Evolutionary conservation across 2,329 filamentous ascomycete species (phyloP).

Genomic region (Delphinella strobiligena): DNA sequence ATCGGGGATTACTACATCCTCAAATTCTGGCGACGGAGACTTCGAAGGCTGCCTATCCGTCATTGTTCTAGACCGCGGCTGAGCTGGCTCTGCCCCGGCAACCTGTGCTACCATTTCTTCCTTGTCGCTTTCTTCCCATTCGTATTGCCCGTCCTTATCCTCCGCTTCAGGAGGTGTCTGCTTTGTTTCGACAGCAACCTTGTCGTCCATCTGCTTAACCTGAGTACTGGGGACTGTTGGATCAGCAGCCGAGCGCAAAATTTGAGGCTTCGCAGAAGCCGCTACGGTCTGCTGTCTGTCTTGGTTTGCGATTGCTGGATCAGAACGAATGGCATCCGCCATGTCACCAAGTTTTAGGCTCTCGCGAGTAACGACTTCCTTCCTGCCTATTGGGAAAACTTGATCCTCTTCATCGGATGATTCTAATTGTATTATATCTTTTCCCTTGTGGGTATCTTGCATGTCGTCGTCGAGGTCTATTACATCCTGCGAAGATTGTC

Average conservation of each 20-base stretch:
- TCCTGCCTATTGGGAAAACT: background rate
- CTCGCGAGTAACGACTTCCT: constrained; percentile 5
- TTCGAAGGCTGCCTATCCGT: constrained; percentile 8
- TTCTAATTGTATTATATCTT: constrained; percentile 32
- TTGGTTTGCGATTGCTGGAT: background rate
- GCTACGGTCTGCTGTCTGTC: too few species aligned
- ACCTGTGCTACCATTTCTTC: constrained; percentile 11
- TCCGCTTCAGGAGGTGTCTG: constrained; percentile 5
- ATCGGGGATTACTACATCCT: constrained; percentile 34
- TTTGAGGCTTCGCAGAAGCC: too few species aligned
- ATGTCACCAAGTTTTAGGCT: constrained; percentile 30
- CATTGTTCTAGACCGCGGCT: constrained; percentile 7
- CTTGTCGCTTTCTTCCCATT: constrained; percentile 45
- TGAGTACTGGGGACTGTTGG: too few species aligned
- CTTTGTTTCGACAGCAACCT: too few species aligned
- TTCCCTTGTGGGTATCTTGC: constrained; percentile 29
- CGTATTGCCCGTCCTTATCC: constrained; percentile 24
- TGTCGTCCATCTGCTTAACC: too few species aligned
- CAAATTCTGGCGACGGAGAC: constrained; percentile 31
- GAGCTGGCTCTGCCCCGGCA: constrained; percentile 11
- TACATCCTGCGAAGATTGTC: constrained; percentile 39
- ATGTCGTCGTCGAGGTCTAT: constrained; percentile 35
- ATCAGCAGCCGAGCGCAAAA: too few species aligned
- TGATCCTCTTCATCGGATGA: constrained; percentile 18
- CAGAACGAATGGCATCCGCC: constrained; percentile 21